These are phyloP conservation scores for Botrytis galanthina DNA, from an alignment of 2,329 filamentous ascomycete species.

Conservation along the genomic window DNA sequence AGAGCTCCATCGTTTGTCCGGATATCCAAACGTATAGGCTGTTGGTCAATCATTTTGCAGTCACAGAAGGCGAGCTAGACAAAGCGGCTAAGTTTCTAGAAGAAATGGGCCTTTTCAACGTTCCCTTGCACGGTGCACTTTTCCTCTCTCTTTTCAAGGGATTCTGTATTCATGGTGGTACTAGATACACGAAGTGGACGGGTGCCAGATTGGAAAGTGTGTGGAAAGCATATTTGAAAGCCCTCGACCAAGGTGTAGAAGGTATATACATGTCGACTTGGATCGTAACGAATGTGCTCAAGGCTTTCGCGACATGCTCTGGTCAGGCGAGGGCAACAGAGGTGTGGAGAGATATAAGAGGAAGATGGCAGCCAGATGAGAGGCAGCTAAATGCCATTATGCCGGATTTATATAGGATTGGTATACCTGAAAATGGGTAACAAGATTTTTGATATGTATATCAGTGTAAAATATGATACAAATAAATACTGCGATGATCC, in stretches of 20 bases:
- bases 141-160: constrained; percentile 82
- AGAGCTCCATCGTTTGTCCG: constrained; percentile 64
- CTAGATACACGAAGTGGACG: constrained; percentile 69
- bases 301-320: constrained; percentile 57
- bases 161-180: constrained; percentile 71
- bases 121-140: constrained; percentile 71
- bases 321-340: constrained; percentile 33
- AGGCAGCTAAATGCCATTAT: constrained; percentile 36
- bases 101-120: constrained; percentile 71
- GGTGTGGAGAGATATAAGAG: constrained; percentile 37
- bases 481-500: neutral
- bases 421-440: constrained; percentile 10
- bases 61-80: constrained; percentile 66
- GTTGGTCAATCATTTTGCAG: constrained; percentile 72
- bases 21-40: constrained; percentile 78
- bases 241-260: constrained; percentile 47
- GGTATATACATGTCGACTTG: constrained; percentile 56
- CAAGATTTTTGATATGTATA: neutral
- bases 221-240: constrained; percentile 61
- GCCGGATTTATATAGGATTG: constrained; percentile 24
- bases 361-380: constrained; percentile 36
- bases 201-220: constrained; percentile 63
- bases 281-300: constrained; percentile 59
- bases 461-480: constrained; percentile 9
- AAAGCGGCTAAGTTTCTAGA: constrained; percentile 69